Percentiles rank a stretch among this genome's conserved stretches.
phyloP scores from a whole-genome alignment of 176 grass and related monocot genomes.

The Aegilops longissima region DNA sequence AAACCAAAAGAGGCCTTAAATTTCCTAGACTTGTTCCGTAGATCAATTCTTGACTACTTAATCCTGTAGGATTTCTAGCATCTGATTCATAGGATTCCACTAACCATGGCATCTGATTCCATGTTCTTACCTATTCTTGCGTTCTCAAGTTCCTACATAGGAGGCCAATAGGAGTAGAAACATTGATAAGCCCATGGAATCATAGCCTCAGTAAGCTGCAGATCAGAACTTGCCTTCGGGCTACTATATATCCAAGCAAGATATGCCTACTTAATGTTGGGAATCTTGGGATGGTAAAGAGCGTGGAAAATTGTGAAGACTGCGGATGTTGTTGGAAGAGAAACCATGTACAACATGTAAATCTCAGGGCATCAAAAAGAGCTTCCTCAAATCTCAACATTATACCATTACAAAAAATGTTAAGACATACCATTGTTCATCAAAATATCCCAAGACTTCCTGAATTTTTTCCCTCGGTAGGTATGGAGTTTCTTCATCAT shows the following conservation, averaged over 20 bases:
- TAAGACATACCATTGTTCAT: no score
- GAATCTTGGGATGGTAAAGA: neutral
- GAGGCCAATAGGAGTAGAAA: neutral
- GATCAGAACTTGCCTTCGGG: neutral
- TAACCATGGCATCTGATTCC: neutral
- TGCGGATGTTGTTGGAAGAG: neutral
- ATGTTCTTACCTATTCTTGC: neutral
- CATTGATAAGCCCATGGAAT: neutral
- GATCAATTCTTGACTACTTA: neutral
- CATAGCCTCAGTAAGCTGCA: neutral
- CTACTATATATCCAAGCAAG: neutral
- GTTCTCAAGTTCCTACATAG: neutral
- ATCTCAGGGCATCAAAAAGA: neutral
- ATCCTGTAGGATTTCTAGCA: neutral
- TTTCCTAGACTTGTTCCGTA: neutral
- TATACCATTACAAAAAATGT: no score
- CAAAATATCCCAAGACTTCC: no score
- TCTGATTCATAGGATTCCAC: neutral
- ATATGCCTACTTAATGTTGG: slow-evolving; percentile 9
- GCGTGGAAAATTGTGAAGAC: neutral
- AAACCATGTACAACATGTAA: neutral
- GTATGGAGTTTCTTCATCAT: neutral
- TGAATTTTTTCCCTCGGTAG: neutral
- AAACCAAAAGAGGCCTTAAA: neutral
- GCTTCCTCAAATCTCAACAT: neutral